Evolutionary conservation across 495 filamentous ascomycete species (phyloP), one percentile per base, ranked within the genome.

Genomic region (Penicillium steckii): DNA sequence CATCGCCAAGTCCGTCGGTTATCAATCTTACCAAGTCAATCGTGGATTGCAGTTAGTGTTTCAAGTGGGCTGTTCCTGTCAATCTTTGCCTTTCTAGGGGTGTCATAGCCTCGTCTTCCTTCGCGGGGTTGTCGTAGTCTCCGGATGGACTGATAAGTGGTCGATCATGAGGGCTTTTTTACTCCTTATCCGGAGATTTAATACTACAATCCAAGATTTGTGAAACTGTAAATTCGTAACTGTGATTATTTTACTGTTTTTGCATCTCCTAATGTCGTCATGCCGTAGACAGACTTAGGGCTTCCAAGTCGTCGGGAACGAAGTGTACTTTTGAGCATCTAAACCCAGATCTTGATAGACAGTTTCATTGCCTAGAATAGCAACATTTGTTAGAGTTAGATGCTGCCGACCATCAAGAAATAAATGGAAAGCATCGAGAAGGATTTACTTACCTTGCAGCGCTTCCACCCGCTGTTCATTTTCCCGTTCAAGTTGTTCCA

Each of bases 401-500:
- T 41, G 7, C 53, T 10, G 10, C 26, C 26, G 10, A 30, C 27
- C 19, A 46, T 33, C 6, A 25, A 19, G 29, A 33, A 35, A 8
- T 27, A 23, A 45, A 53, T 13, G 8, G 24, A 35, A 29, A 18
- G 4, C 40, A 42, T 33, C 25, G 1, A 13, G 13, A 44, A 23
- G 10, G 26, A 27, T 27, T 27, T 10, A 37, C 70, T 56, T 68
- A 81, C 78, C 81, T 50, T 76, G 61, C 13, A 87, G 64, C 47
- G 80, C 62, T 60, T 84, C 56, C 17, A 85, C 65, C 5, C 85
- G 74, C 7, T 79, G 64, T 53, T 86, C 79, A 61, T 87, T 85
- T 65, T 87, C 82, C 13, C 80, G 60, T 62, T 84, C 81, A 18
- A 87, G 60, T 53, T 77, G 76, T 52, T 85, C 78, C 33, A 87